Conservation (phyloP, 805 yeast genomes). For the Candida lessepsii region DNA sequence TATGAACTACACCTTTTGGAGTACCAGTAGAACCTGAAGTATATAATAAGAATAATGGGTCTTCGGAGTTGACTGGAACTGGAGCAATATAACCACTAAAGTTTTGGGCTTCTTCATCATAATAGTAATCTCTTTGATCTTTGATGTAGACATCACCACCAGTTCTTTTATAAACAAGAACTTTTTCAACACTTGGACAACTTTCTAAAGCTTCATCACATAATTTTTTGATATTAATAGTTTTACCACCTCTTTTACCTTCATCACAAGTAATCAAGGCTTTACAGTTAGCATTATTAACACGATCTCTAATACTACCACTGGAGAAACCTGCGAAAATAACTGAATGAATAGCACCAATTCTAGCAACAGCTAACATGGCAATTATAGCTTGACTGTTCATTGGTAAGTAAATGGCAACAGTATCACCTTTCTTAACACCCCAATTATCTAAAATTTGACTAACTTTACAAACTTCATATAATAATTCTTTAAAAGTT, state of each 20-base stretch:
- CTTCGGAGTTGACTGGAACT: conserved; percentile 73
- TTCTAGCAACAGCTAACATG: conserved; percentile 71
- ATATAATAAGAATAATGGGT: conserved; percentile 75
- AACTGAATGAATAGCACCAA: conserved; percentile 84
- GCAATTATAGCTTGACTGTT: conserved; percentile 76
- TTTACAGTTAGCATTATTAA: conserved; percentile 68
- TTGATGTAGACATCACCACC: conserved; percentile 54
- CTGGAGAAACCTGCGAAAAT: conserved; percentile 84
- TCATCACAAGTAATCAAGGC: conserved; percentile 80
- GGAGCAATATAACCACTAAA: conserved; percentile 72
- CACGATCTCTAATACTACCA: conserved; percentile 68
- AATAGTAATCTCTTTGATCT: conserved; percentile 67
- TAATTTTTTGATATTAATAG: conserved; percentile 75
- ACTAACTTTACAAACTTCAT: conserved; percentile 68
- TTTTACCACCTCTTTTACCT: conserved; percentile 79
- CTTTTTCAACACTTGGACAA: conserved; percentile 67
- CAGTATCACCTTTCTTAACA: conserved; percentile 78
- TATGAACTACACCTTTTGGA: conserved; percentile 83
- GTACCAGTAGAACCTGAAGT: conserved; percentile 88
- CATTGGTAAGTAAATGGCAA: conserved; percentile 86
- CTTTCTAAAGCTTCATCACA: conserved; percentile 74
- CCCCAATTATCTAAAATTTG: conserved; percentile 67
- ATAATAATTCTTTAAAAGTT: conserved; percentile 70
- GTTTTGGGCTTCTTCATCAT: conserved; percentile 69
- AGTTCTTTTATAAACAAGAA: conserved; percentile 72